phyloP scores from a whole-genome alignment of 176 grass and related monocot species.

The Phragmites australis region DNA sequence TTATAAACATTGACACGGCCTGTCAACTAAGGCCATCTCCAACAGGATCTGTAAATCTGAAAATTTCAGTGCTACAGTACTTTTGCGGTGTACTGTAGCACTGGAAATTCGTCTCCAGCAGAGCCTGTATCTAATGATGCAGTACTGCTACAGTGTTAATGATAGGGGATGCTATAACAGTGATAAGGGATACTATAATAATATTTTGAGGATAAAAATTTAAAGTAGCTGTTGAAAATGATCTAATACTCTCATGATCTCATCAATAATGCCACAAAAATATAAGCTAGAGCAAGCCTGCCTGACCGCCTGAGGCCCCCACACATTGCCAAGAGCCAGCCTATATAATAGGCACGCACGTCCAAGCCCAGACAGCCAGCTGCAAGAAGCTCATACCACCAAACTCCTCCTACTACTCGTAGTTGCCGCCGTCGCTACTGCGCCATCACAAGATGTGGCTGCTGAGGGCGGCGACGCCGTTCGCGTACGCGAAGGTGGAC shows the following conservation, averaged over 20 bases:
- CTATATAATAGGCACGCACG: conserved; percentile 47
- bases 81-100: too few relatives aligned
- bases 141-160: too few relatives aligned
- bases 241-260: conserved; percentile 31
- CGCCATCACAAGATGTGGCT: conserved; percentile 33
- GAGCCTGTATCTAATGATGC: too few relatives aligned
- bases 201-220: too few relatives aligned
- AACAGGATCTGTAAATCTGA: too few relatives aligned
- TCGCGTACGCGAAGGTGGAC: conserved; percentile 63
- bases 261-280: conserved; percentile 44
- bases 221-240: too few relatives aligned
- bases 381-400: conserved; percentile 41
- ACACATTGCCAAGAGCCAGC: not conserved
- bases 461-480: conserved; percentile 30
- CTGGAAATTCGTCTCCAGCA: too few relatives aligned
- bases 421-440: not conserved
- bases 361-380: conserved; percentile 11
- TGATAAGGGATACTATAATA: too few relatives aligned
- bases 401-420: not conserved
- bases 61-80: too few relatives aligned
- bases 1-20: conserved; percentile 31
- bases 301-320: conserved; percentile 9
- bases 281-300: conserved; percentile 30
- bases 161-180: too few relatives aligned
- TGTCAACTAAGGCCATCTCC: too few relatives aligned